Conservation (phyloP, 768 basidiomycete species). For the Lepiota brunneoincarnata region DNA sequence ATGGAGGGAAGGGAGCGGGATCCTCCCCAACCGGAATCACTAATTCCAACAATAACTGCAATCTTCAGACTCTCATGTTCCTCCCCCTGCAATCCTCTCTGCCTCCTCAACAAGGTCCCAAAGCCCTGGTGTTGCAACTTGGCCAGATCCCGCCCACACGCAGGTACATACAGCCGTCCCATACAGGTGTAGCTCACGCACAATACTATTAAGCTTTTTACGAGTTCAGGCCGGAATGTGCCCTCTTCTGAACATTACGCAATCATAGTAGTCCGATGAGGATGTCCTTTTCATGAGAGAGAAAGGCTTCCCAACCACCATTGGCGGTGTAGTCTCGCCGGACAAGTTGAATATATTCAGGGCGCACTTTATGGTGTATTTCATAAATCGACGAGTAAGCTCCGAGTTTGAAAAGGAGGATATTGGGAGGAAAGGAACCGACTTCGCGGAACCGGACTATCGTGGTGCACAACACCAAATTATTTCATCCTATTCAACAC, state of each 20-base stretch:
- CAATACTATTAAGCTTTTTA: conserved; percentile 84
- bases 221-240: conserved; percentile 92
- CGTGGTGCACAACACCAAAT: conserved; percentile 95
- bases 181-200: conserved; percentile 95
- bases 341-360: conserved; percentile 92
- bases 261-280: conserved; percentile 90
- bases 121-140: conserved; percentile 99
- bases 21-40: no score
- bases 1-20: no score
- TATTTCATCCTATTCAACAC: conserved; percentile 98
- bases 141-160: conserved; percentile 95
- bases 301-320: conserved; percentile 99
- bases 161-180: conserved; percentile 97
- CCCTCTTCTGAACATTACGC: conserved; percentile 94
- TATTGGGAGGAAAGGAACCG: conserved; percentile 39
- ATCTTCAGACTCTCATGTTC: conserved; percentile 96
- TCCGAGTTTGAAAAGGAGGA: neutral
- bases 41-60: no score
- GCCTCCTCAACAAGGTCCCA: conserved; percentile 94
- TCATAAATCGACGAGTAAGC: conserved; percentile 76
- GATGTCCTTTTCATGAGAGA: conserved; percentile 97
- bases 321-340: conserved; percentile 96
- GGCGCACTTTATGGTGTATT: conserved; percentile 96
- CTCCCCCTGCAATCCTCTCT: conserved; percentile 93
- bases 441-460: conserved; percentile 98